A percentile compares a stretch with the other conserved stretches of the same genome.
Evolutionary conservation across 768 basidiomycete genomes (phyloP).

Genomic region (Pisolithus microcarpus): DNA sequence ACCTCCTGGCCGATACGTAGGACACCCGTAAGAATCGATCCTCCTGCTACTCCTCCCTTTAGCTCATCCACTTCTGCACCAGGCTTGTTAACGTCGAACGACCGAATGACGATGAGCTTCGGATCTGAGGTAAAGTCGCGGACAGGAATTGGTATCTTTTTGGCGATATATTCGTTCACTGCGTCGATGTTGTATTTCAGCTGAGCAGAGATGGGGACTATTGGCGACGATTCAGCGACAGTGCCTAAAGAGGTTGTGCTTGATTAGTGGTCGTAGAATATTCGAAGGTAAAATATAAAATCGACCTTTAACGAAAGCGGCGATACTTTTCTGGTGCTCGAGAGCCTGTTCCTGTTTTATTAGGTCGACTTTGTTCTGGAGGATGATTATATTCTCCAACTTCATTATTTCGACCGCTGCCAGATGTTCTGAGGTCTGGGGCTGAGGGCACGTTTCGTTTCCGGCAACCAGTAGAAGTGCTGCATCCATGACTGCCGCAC

Average conservation of each 20-base stretch:
- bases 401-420: conserved; percentile 99
- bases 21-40: conserved; percentile 89
- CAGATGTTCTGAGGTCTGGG: conserved; percentile 97
- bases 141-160: conserved; percentile 88
- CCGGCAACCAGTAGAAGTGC: conserved; percentile 92
- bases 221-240: conserved; percentile 94
- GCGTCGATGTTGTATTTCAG: conserved; percentile 99
- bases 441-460: conserved; percentile 98
- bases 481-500: conserved; percentile 99
- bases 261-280: background rate
- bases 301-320: conserved; percentile 89
- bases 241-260: conserved; percentile 53
- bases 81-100: conserved; percentile 99
- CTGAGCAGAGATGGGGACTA: conserved; percentile 98
- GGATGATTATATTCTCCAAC: conserved; percentile 92
- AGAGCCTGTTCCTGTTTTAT: conserved; percentile 92
- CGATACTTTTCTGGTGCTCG: conserved; percentile 94
- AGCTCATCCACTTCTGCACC: conserved; percentile 95
- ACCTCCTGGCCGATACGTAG: conserved; percentile 87
- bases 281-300: background rate
- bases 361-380: conserved; percentile 98
- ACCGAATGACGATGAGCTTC: conserved; percentile 95
- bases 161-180: conserved; percentile 97
- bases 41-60: conserved; percentile 97
- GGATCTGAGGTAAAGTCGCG: conserved; percentile 92